These are phyloP conservation scores for Mortierella sp. DNA, from an alignment of 371 early-diverging fungal genomes.

Conservation along the genomic window DNA sequence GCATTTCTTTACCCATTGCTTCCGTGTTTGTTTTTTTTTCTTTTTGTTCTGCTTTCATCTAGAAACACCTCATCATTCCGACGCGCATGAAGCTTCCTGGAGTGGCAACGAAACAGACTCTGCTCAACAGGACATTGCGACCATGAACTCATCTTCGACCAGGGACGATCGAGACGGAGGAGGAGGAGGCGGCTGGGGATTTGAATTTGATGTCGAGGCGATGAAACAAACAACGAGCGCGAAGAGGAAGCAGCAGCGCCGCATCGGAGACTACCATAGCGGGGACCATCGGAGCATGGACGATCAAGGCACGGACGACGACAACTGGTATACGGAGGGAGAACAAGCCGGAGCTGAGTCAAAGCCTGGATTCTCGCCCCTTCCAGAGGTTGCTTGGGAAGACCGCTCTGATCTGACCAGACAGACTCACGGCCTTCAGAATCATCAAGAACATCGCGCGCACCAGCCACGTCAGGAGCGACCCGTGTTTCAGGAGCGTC, in stretches of 20 bases:
- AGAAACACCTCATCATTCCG: neutral
- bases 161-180: neutral
- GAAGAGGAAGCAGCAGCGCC: neutral
- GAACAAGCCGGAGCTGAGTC: neutral
- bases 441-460: neutral
- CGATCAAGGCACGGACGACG: neutral
- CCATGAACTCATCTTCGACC: neutral
- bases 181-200: constrained; percentile 3
- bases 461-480: neutral
- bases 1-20: neutral
- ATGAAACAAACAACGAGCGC: constrained; percentile 3
- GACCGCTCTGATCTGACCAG: neutral
- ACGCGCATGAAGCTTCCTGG: neutral
- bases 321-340: neutral
- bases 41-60: neutral
- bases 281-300: neutral
- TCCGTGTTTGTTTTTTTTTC: neutral
- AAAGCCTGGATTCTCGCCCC: neutral
- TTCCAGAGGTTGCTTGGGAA: neutral
- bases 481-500: neutral
- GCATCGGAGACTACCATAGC: neutral
- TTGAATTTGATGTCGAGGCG: constrained; percentile 11
- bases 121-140: no score
- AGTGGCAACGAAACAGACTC: neutral
- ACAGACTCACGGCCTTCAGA: neutral